Evolutionary conservation across 192 early-diverging fungal genomes (phyloP), one percentile per base, ranked within the genome.

Genomic region (Nowakowskiella sp.): DNA sequence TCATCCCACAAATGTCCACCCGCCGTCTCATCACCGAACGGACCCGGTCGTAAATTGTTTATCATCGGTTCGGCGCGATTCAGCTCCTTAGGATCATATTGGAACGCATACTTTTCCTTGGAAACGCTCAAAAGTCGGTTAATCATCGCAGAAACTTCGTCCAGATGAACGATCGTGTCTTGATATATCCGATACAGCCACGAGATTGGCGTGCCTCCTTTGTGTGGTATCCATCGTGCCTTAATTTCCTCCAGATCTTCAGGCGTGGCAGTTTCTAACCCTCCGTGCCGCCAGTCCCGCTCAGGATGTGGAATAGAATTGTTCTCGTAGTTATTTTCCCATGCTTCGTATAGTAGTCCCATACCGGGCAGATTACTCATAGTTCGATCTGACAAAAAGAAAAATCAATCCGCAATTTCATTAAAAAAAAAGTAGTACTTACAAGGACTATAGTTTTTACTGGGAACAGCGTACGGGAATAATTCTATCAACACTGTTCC

Each of bases 111-210:
- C n/a, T n/a, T n/a, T n/a, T n/a, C n/a, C n/a, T n/a, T n/a, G n/a
- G n/a, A n/a, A n/a, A n/a, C n/a, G n/a, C n/a, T n/a, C n/a, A n/a
- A n/a, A n/a, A n/a, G n/a, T n/a, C n/a, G n/a, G 5, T 57, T 22
- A 29, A 76, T 52, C 7, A 66, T n/a, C 9, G 8, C 43, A 9
- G 42, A 43, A 2, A 76, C 26, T 49, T 74, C 71, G 5, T 25
- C 16, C 23, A 67, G 31, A 29, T 64, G 46, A 2, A 76, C 67
- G 21, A 31, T 56, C 4, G 74, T 76, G 53, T 76, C 74, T 61
- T 74, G 71, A 44, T 76, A 76, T 30, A 76, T 76, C 31, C 74
- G 51, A 46, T 74, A 76, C 13, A 76, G 55, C 74, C 74, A 76
- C 39, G 53, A 71, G 71, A 36, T 60, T 57, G 9, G 65, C 44